Evolutionary conservation across 75 land plant species (phyloP).

Genomic region (Cunninghamia lanceolata): DNA sequence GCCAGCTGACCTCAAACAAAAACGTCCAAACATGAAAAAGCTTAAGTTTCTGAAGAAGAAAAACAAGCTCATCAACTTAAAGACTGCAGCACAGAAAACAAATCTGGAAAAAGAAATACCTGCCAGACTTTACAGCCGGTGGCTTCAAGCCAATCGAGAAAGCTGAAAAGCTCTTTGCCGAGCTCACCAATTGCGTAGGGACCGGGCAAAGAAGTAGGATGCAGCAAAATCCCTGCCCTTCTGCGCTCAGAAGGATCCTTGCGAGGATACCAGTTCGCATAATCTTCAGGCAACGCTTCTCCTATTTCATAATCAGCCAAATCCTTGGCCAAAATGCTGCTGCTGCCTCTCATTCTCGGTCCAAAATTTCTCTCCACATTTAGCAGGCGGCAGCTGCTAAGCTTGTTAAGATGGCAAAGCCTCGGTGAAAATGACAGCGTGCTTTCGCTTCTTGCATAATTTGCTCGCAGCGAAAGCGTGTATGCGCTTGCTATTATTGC

Average conservation of each 20-base stretch:
- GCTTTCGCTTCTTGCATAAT: neutral
- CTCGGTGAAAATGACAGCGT: neutral
- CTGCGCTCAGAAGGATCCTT: conserved; percentile 40
- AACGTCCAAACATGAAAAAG: neutral
- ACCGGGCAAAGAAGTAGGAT: conserved; percentile 87
- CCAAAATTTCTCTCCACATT: neutral
- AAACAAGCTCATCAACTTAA: neutral
- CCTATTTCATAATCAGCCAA: conserved; percentile 23
- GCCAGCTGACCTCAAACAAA: neutral
- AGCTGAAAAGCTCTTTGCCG: conserved; percentile 60
- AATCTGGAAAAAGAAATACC: conserved; percentile 20
- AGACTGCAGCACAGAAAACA: conserved; percentile 1
- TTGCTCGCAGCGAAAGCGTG: neutral
- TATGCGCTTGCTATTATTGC: neutral
- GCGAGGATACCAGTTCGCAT: conserved; percentile 50
- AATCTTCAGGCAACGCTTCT: conserved; percentile 71
- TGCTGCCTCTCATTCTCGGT: neutral
- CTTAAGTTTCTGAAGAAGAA: neutral
- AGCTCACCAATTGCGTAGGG: conserved; percentile 88
- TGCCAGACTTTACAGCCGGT: conserved; percentile 94
- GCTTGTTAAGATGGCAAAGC: neutral
- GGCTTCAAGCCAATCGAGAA: conserved; percentile 81
- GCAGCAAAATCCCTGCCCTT: conserved; percentile 85
- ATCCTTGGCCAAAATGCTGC: neutral
- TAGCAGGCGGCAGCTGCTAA: neutral